Conservation (phyloP, 148 eudicot species). For the Vaccinium darrowii region DNA sequence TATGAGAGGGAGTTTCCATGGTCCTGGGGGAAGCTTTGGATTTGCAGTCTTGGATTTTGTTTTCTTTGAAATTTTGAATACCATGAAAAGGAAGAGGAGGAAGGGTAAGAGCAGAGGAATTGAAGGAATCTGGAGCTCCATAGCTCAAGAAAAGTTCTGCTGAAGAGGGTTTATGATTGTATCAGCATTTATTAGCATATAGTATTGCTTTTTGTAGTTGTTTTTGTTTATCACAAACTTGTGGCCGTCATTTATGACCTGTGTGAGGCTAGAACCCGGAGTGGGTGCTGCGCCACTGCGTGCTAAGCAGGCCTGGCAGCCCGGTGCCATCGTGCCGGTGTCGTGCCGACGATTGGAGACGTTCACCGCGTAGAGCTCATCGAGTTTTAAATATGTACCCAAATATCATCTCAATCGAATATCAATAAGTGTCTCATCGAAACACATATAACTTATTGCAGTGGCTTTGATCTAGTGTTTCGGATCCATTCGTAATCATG, state of each 20-base stretch:
- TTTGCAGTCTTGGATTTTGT: neutral
- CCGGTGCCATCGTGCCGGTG: too few species aligned
- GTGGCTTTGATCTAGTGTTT: too few species aligned
- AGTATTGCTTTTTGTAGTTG: neutral
- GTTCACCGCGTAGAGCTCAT: too few species aligned
- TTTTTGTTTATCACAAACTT: neutral
- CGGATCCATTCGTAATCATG: too few species aligned
- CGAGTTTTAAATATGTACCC: too few species aligned
- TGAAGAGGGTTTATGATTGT: neutral
- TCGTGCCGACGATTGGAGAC: too few species aligned
- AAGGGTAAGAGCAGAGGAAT: neutral
- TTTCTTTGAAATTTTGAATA: neutral
- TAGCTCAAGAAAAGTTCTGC: neutral
- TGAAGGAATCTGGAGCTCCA: slow-evolving; percentile 7
- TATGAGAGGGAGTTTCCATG: slow-evolving; percentile 7
- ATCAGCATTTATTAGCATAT: neutral
- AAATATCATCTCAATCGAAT: too few species aligned
- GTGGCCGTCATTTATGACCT: neutral
- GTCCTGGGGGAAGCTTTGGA: slow-evolving; percentile 11
- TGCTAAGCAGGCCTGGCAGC: too few species aligned
- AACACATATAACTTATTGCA: too few species aligned
- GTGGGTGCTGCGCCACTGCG: too few species aligned
- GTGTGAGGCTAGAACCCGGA: neutral
- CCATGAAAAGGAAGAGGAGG: neutral
- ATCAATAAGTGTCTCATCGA: too few species aligned